Evolutionary conservation across 495 filamentous ascomycete species (phyloP), one percentile per base, ranked within the genome.

Genomic region (Astrothelium macrocarpum): DNA sequence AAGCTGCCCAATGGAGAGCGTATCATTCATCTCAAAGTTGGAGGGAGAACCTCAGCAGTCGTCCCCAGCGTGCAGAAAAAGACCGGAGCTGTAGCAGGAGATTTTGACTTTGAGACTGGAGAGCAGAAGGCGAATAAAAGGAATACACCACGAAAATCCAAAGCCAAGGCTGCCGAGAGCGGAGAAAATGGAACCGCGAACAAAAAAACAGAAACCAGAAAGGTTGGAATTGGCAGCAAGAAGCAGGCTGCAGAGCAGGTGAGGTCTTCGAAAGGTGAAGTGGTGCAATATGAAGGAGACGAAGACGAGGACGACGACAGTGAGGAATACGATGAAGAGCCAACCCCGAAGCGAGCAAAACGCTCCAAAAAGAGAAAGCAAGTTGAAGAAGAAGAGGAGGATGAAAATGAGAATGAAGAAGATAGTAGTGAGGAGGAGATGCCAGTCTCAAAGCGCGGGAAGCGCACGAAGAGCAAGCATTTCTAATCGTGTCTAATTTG

Each of bases 41-140:
- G 92, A 2, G 90, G 90, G 2, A 80, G 94, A 65, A 96, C 94
- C 2, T 95, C 89, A 66, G 93, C 90, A 29, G 84, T 94, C 36
- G 90, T 93, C 7, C 90, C 89, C 0, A 85, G 80, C 62, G 77
- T 91, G 31, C 94, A 97, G 78, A 94, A 91, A 76, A 95, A 95
- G 78, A 86, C 84, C 0, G 83, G 80, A 18, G 73, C 78, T 29
- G 74, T 75, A 26, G 74, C 76, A 31, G 75, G 66, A 5, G 76
- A 77, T 59, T 68, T 75, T 2, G 32, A 59, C 0, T 32, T 23
- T 10, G 65, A 67, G 10, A 60, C 32, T 3, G 64, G 67, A 16
- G 70, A 68, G 12, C 64, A 64, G 2, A 29, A 26, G 9, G 26
- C 25, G n/a, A 18, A 16, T 23, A 5, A 56, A 56, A 25, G 61